Base-by-base conservation (phyloP, 768 basidiomycete genomes). In the Mycena floridula region DNA sequence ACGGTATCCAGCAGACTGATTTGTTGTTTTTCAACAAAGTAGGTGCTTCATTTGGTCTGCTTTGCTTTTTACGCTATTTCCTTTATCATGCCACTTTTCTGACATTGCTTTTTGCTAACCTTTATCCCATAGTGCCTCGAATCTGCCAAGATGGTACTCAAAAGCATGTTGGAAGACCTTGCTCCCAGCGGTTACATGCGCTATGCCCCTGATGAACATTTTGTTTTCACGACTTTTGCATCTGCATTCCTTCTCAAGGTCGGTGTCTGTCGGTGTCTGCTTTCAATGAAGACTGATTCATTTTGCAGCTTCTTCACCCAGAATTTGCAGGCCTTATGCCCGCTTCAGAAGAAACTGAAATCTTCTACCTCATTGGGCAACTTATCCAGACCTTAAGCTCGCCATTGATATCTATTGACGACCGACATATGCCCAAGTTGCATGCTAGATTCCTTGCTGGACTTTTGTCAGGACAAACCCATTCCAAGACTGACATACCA, bases 211-310 rank as follows among this genome's bases (percentile, higher is more conserved):
- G 88, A 90, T 59, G 85, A 85, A 79, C 79, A 87, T 56, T 89
- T 89, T 50, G 72, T 89, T 25, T 89, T 89, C 54, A 76, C 82
- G 2, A 77, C 85, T 1, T 90, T 90, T 56, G 87, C 88, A 1
- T 86, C 84, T 21, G 88, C 87, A 1, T 90, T 89, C 66, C 65
- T 90, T 43, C 75, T 89, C 50, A 89, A 89, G 82, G 69, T 89
- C 24, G 2, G 77, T 84, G 1, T 90, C 89, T 56, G 87, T 87
- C 1, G 85, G 83, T 21, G 88, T 86, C 1, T 90, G 89, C 66
- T 66, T 90, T 89, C 50, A 89, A 89, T 73, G 85, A 84, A 42
- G 8, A 66, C 58, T 37, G 9, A 11, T 21, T 25, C 20, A 27
- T 43, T 15, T 27, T 30, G 9, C 45, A 87, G 82, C 69, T 89